phyloP scores from a whole-genome alignment of 805 yeast genomes.

The Kazachstania bromeliacearum region DNA sequence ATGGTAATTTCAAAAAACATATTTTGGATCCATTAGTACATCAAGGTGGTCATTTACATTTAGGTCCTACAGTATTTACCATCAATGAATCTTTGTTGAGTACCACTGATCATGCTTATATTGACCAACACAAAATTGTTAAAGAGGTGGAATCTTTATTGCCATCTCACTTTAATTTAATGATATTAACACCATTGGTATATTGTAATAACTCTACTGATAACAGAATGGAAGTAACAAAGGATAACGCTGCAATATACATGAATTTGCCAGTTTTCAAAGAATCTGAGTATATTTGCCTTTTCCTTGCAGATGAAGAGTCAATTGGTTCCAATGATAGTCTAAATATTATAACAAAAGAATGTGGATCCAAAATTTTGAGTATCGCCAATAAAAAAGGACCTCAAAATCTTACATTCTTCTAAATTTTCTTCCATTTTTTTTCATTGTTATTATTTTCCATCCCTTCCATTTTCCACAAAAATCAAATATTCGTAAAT shows the following conservation, averaged over 20 bases:
- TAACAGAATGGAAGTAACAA: not conserved
- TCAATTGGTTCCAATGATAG: too few relatives aligned
- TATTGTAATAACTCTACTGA: too few relatives aligned
- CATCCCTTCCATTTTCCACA: too few relatives aligned
- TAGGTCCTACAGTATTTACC: slow-evolving; percentile 51
- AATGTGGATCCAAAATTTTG: too few relatives aligned
- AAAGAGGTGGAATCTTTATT: slow-evolving; percentile 48
- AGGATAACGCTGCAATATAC: not conserved
- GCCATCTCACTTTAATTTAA: slow-evolving; percentile 39
- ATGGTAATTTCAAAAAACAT: slow-evolving; percentile 58
- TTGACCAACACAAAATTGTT: slow-evolving; percentile 47
- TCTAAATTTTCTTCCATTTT: too few relatives aligned
- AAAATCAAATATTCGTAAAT: too few relatives aligned
- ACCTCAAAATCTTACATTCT: too few relatives aligned
- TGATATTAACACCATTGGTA: slow-evolving; percentile 22
- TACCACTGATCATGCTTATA: slow-evolving; percentile 41
- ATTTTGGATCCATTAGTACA: slow-evolving; percentile 43
- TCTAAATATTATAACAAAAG: too few relatives aligned
- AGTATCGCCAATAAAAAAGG: too few relatives aligned
- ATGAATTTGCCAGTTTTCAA: not conserved
- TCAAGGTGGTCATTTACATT: slow-evolving; percentile 31
- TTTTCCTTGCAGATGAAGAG: not conserved
- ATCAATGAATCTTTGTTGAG: slow-evolving; percentile 46
- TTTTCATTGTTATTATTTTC: too few relatives aligned
- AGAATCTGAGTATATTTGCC: not conserved